Conservation (phyloP, 2,329 filamentous ascomycete species). For the Penicillium griseofulvum region DNA sequence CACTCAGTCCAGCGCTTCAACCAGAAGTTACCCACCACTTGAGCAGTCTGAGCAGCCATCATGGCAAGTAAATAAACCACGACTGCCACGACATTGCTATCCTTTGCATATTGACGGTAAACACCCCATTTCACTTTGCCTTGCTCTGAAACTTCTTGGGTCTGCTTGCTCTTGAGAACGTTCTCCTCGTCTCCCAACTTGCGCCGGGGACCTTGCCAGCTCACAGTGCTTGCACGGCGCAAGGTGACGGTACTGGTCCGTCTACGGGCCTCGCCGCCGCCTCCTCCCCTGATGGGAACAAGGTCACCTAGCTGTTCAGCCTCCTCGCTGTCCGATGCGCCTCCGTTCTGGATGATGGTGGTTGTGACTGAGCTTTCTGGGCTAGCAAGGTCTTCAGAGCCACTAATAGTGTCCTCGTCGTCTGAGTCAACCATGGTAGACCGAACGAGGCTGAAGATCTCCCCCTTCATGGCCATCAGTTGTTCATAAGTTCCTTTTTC, state of each 20-base stretch:
- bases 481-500: slow-evolving; percentile 90
- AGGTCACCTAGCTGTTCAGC: slow-evolving; percentile 74
- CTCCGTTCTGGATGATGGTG: slow-evolving; percentile 49
- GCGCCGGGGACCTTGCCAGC: slow-evolving; percentile 79
- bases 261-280: slow-evolving; percentile 60
- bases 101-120: slow-evolving; percentile 90
- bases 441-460: slow-evolving; percentile 79
- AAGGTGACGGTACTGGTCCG: slow-evolving; percentile 72
- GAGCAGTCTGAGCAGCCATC: slow-evolving; percentile 74
- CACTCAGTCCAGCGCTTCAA: slow-evolving; percentile 86
- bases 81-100: slow-evolving; percentile 85
- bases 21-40: slow-evolving; percentile 86
- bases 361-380: slow-evolving; percentile 66
- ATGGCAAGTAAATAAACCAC: slow-evolving; percentile 73
- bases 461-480: slow-evolving; percentile 88
- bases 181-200: slow-evolving; percentile 80
- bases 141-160: slow-evolving; percentile 85
- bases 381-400: slow-evolving; percentile 62
- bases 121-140: slow-evolving; percentile 98
- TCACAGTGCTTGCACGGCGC: slow-evolving; percentile 85
- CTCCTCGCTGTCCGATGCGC: slow-evolving; percentile 56
- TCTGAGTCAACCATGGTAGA: slow-evolving; percentile 58
- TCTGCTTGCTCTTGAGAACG: slow-evolving; percentile 72
- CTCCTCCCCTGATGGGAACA: slow-evolving; percentile 66
- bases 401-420: slow-evolving; percentile 48